phyloP scores from a whole-genome alignment of 345 rosid genomes.

The Aquilaria sinensis region DNA sequence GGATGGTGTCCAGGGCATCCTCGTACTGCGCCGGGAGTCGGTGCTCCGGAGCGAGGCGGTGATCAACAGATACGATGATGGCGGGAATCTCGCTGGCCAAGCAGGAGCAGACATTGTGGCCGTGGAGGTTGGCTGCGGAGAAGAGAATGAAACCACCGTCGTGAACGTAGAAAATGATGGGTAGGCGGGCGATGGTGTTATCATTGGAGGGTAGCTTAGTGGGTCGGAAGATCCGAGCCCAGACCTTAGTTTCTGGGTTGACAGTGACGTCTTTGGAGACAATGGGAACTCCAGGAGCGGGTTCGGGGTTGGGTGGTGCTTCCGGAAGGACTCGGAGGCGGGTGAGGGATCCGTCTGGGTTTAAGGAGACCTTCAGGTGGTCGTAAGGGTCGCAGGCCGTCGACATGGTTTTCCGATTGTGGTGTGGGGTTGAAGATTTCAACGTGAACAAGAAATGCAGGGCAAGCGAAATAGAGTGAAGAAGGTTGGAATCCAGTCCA shows the following conservation, averaged over 20 bases:
- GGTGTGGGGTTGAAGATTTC: no score
- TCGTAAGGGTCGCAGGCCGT: conserved; percentile 15
- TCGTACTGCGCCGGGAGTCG: conserved; percentile 32
- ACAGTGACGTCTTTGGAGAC: conserved; percentile 21
- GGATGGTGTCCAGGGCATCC: conserved; percentile 34
- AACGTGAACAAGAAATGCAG: no score
- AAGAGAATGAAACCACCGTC: conserved; percentile 24
- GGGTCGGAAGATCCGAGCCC: conserved; percentile 16
- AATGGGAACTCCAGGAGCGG: conserved; percentile 5
- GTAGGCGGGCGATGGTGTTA: conserved; percentile 22
- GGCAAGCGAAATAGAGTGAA: no score
- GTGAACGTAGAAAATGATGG: conserved; percentile 30
- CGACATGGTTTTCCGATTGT: not conserved
- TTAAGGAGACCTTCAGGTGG: conserved; percentile 8
- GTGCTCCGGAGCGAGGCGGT: conserved; percentile 35
- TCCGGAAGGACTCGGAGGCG: conserved; percentile 7
- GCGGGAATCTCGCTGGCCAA: conserved; percentile 22
- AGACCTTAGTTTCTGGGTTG: conserved; percentile 4
- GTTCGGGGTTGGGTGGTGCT: conserved; percentile 8
- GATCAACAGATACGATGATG: conserved; percentile 25
- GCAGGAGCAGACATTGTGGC: conserved; percentile 14
- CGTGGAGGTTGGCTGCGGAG: not conserved
- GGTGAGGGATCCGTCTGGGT: conserved; percentile 17
- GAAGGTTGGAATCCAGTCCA: no score
- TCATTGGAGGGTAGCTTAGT: conserved; percentile 21